Percentiles rank a stretch among this genome's conserved stretches.
phyloP scores from a whole-genome alignment of 768 basidiomycete species.

The Leucosporidium yakuticum region DNA sequence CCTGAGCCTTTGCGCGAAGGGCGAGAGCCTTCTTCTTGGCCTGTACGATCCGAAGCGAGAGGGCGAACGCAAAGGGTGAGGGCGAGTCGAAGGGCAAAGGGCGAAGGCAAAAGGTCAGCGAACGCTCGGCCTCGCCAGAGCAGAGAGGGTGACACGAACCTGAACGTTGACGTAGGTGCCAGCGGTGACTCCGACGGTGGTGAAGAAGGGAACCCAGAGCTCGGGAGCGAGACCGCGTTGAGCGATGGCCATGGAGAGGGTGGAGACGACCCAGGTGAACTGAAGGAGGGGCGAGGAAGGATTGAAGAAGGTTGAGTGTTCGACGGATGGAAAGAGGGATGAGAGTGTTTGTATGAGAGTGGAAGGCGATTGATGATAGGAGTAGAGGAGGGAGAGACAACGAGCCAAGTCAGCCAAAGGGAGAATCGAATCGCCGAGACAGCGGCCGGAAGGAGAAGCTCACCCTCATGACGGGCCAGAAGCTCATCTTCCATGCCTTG shows the following conservation, averaged over 20 bases:
- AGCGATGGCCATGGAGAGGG: slow-evolving; percentile 65
- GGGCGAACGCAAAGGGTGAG: background rate
- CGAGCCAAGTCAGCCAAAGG: no score
- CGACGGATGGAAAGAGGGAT: no score
- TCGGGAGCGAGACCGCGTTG: slow-evolving; percentile 74
- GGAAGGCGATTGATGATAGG: no score
- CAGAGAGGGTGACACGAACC: slow-evolving; percentile 48
- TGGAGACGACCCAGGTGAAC: slow-evolving; percentile 76
- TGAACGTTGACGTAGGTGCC: slow-evolving; percentile 57
- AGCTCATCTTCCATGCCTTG: slow-evolving; percentile 50
- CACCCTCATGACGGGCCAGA: slow-evolving; percentile 25
- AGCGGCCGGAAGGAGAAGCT: background rate
- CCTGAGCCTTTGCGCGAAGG: slow-evolving; percentile 41
- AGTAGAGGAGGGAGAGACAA: no score
- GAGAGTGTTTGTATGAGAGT: no score
- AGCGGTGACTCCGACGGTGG: slow-evolving; percentile 38
- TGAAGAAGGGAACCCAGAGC: slow-evolving; percentile 72
- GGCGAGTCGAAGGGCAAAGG: background rate
- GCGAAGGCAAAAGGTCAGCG: background rate
- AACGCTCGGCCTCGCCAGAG: background rate
- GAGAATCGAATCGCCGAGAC: no score
- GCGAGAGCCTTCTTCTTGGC: slow-evolving; percentile 51
- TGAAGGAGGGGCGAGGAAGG: slow-evolving; percentile 40
- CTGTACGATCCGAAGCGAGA: slow-evolving; percentile 45
- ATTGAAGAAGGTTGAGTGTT: no score